Evolutionary conservation across 768 basidiomycete species (phyloP), one percentile per base, ranked within the genome.

Genomic region (Podaxis carcinomalis): DNA sequence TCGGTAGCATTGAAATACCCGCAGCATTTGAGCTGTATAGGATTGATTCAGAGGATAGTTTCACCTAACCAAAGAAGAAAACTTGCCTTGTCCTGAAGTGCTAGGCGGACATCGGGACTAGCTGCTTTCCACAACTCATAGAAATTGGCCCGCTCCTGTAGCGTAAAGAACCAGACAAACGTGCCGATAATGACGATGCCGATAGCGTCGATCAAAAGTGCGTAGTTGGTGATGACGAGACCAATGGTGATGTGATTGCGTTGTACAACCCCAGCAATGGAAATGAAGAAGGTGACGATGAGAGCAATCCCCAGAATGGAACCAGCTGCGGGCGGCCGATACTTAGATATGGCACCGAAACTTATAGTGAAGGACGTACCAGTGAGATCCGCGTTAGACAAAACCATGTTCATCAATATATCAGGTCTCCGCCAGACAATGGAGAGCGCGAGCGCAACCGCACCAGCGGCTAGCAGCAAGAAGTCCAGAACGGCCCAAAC

Each of bases 161-260:
- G 78, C 4, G 93, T 92, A 69, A 76, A 91, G 74, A 89, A 85
- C 94, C 94, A 96, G 54, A 95, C 75, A 65, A 83, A 81, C 21
- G 87, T 83, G 62, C 90, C 93, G 27, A 92, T 74, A 56, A 86
- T 67, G 52, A 88, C 73, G 44, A 89, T 80, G 25, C 80, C 78
- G 47, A 89, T 65, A 6, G 80, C 81, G 67, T 94, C 87, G 42
- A 79, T 59, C 37, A 95, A 72, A 56, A 95, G 85, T 27, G 79
- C 67, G 77, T 88, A 92, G 74, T 93, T 94, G 66, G 93, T 83
- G 40, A 89, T 70, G 63, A 89, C 83, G 40, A 96, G 84, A 47
- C 89, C 86, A 37, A 78, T 71, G 47, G 82, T 90, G 65, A 87
- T 80, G 69, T 88, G 85, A 64, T 86, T 88, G 32, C 82, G 81